Evolutionary conservation across 1,284 basidiomycete species (phyloP).

Genomic region (Rhodotorula sp.): DNA sequence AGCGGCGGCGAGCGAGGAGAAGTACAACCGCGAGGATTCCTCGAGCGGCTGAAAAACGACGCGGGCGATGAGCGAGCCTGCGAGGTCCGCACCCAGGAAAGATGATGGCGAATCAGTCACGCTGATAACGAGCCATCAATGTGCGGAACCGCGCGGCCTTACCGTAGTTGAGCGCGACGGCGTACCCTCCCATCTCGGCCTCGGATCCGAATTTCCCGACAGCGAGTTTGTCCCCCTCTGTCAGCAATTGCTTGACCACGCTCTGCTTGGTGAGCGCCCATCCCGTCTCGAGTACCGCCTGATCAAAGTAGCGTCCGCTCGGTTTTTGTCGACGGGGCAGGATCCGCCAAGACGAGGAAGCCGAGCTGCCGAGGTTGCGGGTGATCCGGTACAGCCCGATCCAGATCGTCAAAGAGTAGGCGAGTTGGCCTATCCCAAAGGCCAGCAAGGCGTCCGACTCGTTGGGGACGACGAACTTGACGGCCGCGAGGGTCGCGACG

Average conservation of each 20-base stretch:
- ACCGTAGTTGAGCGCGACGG: constrained; percentile 92
- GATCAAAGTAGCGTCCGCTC: constrained; percentile 53
- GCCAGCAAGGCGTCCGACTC: constrained; percentile 65
- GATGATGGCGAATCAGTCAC: background rate
- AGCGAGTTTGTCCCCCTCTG: constrained; percentile 90
- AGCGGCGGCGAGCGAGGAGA: constrained; percentile 55
- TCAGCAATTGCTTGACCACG: constrained; percentile 87
- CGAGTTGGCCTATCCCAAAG: constrained; percentile 75
- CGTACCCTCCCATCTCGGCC: constrained; percentile 87
- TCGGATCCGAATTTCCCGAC: constrained; percentile 77
- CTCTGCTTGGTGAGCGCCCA: constrained; percentile 80
- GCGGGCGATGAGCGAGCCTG: constrained; percentile 84
- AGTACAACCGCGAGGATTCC: constrained; percentile 81
- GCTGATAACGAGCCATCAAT: no score
- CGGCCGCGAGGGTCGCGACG: constrained; percentile 63
- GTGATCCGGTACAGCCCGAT: constrained; percentile 25
- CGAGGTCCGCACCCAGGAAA: background rate
- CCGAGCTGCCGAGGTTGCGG: constrained; percentile 37
- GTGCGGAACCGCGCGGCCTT: constrained; percentile 32
- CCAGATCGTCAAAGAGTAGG: constrained; percentile 59
- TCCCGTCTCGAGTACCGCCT: constrained; percentile 23
- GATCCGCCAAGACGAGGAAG: constrained; percentile 42
- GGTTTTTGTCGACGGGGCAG: no score
- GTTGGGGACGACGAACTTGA: constrained; percentile 53
- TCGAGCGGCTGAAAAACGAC: constrained; percentile 91